A percentile compares a stretch with the other conserved stretches of the same genome.
These are phyloP conservation scores for Agapanthus africanus DNA, from an alignment of 106 monocot species.

Conservation along the genomic window DNA sequence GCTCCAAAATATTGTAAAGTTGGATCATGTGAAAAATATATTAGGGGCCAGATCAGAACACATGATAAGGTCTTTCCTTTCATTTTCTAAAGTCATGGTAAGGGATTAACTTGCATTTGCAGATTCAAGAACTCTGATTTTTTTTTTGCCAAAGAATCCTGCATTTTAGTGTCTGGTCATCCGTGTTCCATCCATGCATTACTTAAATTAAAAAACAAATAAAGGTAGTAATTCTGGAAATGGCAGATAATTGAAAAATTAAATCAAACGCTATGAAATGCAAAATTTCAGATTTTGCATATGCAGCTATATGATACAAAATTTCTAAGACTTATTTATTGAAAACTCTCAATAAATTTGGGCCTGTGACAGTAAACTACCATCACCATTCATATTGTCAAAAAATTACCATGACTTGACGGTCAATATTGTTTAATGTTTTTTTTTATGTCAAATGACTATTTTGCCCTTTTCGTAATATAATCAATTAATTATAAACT, in stretches of 20 bases:
- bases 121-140: not conserved
- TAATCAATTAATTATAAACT: no score
- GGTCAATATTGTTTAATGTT: no score
- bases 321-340: no score
- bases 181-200: not conserved
- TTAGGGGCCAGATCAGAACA: not conserved
- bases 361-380: no score
- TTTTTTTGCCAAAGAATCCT: no score
- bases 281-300: not conserved
- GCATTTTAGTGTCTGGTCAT: not conserved
- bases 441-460: no score
- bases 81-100: not conserved
- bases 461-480: no score
- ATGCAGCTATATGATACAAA: not conserved
- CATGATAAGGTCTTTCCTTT: not conserved
- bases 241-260: not conserved
- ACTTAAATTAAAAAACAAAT: not conserved
- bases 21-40: not conserved
- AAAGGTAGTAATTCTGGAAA: not conserved
- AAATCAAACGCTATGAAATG: not conserved
- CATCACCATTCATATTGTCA: no score
- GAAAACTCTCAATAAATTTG: no score
- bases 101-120: not conserved
- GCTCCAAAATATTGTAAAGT: not conserved
- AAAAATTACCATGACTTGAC: no score